phyloP scores from a whole-genome alignment of 768 basidiomycete species.

The Favolaschia claudopus region DNA sequence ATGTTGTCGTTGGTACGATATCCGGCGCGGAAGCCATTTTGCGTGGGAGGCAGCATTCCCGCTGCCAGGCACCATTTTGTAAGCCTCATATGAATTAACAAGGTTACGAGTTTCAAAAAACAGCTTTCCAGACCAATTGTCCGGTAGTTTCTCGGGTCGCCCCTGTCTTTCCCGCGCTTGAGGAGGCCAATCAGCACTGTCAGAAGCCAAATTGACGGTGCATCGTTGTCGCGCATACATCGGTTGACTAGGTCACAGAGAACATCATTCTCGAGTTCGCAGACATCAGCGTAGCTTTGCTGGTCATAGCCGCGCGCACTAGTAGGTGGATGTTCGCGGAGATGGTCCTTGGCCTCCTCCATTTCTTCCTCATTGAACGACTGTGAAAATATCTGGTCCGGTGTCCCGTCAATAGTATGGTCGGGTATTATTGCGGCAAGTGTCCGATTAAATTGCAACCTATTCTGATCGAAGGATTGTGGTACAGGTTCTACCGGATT shows the following conservation, averaged over 20 bases:
- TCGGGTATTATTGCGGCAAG: too few species aligned
- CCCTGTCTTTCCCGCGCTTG: neutral
- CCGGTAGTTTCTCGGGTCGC: neutral
- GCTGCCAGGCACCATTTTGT: neutral
- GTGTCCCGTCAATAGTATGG: too few species aligned
- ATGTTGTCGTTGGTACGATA: constrained; percentile 29
- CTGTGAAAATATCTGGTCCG: too few species aligned
- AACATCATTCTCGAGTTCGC: neutral
- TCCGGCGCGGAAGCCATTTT: constrained; percentile 31
- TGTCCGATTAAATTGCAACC: too few species aligned
- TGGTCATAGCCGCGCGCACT: neutral
- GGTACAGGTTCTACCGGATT: too few species aligned
- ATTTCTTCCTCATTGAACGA: too few species aligned
- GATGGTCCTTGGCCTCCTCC: too few species aligned
- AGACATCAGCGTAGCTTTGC: neutral
- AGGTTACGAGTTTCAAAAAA: neutral
- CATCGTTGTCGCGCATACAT: neutral
- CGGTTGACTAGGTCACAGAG: neutral
- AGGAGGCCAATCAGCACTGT: neutral
- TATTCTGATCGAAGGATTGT: too few species aligned
- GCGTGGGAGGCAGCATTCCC: constrained; percentile 22
- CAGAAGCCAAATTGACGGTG: neutral
- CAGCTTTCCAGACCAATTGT: neutral
- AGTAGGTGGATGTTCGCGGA: too few species aligned
- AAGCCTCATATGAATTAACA: neutral